Conservation (phyloP, 148 eudicot species). For the Polygonum maritimum region DNA sequence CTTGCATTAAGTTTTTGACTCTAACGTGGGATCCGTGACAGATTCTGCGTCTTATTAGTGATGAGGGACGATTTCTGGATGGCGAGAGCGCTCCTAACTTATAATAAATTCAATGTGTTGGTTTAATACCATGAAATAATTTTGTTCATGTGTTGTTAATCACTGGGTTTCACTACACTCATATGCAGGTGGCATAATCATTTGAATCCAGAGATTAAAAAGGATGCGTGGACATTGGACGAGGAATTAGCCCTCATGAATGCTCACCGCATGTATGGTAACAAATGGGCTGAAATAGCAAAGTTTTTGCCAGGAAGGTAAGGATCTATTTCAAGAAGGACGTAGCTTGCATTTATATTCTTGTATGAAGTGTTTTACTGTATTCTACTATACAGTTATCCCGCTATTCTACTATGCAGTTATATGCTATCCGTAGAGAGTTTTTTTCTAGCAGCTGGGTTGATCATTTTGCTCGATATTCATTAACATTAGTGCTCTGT, state of each 20-base stretch:
- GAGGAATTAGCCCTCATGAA: constrained; percentile 60
- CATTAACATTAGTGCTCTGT: neutral
- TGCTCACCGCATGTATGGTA: constrained; percentile 59
- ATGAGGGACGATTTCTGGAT: neutral
- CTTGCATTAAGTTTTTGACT: neutral
- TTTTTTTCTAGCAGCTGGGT: neutral
- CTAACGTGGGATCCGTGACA: neutral
- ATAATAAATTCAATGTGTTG: neutral
- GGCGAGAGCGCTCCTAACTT: neutral
- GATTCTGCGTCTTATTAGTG: neutral
- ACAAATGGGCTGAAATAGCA: constrained; percentile 85
- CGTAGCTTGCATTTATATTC: neutral
- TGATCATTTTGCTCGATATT: neutral
- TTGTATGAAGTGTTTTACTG: neutral
- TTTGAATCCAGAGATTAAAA: constrained; percentile 67
- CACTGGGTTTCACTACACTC: neutral
- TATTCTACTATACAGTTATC: neutral
- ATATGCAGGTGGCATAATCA: constrained; percentile 78
- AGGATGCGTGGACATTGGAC: constrained; percentile 61
- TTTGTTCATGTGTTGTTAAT: neutral
- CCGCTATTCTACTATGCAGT: neutral
- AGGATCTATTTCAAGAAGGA: neutral
- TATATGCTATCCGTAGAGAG: neutral
- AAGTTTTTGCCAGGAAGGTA: constrained; percentile 75
- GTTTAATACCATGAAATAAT: neutral